Conservation (phyloP, 108 stramenopile genomes). For the Skeletonema potamos region DNA sequence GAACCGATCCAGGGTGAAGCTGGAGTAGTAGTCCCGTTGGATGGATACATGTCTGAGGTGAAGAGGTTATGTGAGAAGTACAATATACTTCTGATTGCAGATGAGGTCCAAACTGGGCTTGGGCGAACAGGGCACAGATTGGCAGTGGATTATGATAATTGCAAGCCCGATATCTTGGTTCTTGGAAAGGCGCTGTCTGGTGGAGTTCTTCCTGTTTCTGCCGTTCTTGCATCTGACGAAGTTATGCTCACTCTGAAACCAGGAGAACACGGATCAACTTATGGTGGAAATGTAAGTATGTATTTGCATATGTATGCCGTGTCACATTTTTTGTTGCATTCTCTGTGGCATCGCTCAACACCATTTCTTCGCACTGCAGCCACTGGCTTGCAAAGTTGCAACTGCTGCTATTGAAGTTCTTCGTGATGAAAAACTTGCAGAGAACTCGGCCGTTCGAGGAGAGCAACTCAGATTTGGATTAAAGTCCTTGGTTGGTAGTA, state of each 20-base stretch:
- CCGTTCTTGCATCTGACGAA: conserved; percentile 94
- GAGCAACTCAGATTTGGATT: conserved; percentile 87
- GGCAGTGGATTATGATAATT: conserved; percentile 89
- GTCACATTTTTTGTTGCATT: not conserved
- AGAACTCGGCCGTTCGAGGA: conserved; percentile 87
- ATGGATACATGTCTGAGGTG: conserved; percentile 93
- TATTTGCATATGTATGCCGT: not conserved
- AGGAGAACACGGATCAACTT: conserved; percentile 99
- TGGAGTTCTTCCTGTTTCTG: conserved; percentile 96
- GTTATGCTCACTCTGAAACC: conserved; percentile 97
- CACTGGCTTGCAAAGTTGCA: conserved; percentile 97
- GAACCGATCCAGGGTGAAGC: conserved; percentile 99
- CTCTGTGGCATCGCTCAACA: not conserved
- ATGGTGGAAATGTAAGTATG: conserved; percentile 87
- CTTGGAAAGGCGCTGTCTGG: conserved; percentile 86
- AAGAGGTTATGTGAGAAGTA: conserved; percentile 90
- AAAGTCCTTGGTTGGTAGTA: conserved; percentile 53
- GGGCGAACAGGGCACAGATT: conserved; percentile 93
- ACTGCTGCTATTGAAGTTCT: conserved; percentile 94
- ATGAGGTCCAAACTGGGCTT: conserved; percentile 99
- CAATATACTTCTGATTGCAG: conserved; percentile 96
- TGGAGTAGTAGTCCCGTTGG: conserved; percentile 96
- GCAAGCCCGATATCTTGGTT: conserved; percentile 95
- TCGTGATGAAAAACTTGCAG: conserved; percentile 91
- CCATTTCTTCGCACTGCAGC: conserved; percentile 17